A percentile compares a stretch with the other conserved stretches of the same genome.
phyloP scores from a whole-genome alignment of 257 asterid genomes.

The Petunia axillaris region DNA sequence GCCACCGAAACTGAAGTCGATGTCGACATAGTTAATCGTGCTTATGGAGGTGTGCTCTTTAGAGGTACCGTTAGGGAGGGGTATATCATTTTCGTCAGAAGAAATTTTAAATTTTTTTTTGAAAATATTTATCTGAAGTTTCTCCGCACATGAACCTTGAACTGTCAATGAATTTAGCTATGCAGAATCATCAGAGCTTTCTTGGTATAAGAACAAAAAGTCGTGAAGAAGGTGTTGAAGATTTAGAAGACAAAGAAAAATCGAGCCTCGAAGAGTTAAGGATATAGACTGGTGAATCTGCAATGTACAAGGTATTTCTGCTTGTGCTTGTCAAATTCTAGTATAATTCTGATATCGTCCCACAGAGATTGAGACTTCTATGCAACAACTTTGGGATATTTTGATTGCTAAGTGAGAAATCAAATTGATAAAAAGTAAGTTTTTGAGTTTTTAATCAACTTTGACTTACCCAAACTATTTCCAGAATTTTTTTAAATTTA shows the following conservation, averaged over 20 bases:
- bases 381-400: no score
- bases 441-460: no score
- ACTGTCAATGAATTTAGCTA: not conserved
- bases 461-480: no score
- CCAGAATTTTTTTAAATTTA: no score
- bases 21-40: slow-evolving; percentile 49
- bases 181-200: slow-evolving; percentile 72
- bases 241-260: slow-evolving; percentile 70
- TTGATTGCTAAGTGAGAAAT: no score
- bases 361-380: no score
- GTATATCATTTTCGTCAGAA: slow-evolving; percentile 33
- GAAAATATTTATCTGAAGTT: not conserved
- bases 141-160: not conserved
- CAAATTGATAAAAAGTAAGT: no score
- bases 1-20: no score
- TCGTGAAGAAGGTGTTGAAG: slow-evolving; percentile 77
- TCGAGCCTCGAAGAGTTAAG: slow-evolving; percentile 51
- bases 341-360: no score
- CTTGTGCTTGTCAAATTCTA: no score
- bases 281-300: not conserved
- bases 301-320: no score
- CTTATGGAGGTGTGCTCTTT: slow-evolving; percentile 76
- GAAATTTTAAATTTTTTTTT: not conserved
- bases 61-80: slow-evolving; percentile 72
- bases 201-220: slow-evolving; percentile 75